Evolutionary conservation across 495 filamentous ascomycete genomes (phyloP), one percentile per base, ranked within the genome.

Genomic region (Chaetomium fimeti): DNA sequence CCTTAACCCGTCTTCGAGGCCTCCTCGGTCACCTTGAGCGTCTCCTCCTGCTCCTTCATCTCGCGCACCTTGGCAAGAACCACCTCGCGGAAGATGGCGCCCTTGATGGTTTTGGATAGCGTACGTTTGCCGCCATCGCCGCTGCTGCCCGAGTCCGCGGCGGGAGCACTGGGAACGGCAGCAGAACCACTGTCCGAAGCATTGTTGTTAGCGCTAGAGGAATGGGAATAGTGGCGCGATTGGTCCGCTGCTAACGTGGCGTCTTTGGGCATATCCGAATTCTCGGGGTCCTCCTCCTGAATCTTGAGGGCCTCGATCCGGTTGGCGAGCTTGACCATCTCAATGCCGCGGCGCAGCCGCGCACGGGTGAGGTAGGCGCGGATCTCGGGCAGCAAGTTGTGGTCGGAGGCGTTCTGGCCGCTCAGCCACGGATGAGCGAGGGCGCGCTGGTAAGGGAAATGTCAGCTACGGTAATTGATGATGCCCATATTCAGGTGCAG

Each of bases 311-410:
- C 85, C 74, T 97, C 93, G 79, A 99, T 99, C 66, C 95, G 91
- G 80, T 98, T 98, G 66, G 91, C 87, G 36, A 99, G 85, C 77
- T 96, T 97, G 80, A 98, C 91, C 74, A 96, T 87, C 77, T 98
- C 93, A 78, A 99, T 96, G 70, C 94, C 94, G 63, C 93, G 90
- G 66, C 88, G 87, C 56, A 99, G 88, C 58, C 92, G 91, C 25
- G 93, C 89, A 69, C 90, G 90, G 57, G 94, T 90, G 71, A 95
- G 91, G 81, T 94, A 96, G 36, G 94, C 89, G 74, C 89, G 90
- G 83, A 99, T 95, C 75, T 98, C 95, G 63, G 94, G 95, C 71
- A 99, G 82, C 84, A 99, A 82, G 80, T 99, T 92, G 83, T 97
- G 89, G 80, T 97, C 91, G 57, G 89, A 89, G 63, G 94, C 94